Conservation (phyloP, 805 yeast genomes). For the Ogataea nonfermentans region DNA sequence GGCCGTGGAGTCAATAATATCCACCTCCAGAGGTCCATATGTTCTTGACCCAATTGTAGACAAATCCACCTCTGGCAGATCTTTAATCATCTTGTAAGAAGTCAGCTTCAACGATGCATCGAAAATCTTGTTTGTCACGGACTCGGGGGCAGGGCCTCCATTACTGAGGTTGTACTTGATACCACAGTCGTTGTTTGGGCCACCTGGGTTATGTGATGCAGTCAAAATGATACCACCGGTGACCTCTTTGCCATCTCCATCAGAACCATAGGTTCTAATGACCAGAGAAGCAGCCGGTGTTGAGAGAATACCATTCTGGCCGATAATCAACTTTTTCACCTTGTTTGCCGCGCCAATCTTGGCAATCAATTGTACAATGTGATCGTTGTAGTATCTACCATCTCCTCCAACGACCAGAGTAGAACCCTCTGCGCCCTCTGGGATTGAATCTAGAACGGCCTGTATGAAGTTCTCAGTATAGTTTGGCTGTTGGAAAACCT, state of each 20-base stretch:
- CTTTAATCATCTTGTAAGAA: constrained; percentile 55
- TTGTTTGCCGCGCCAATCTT: constrained; percentile 90
- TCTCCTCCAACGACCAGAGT: constrained; percentile 94
- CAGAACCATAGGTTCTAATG: constrained; percentile 58
- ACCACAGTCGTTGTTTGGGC: constrained; percentile 88
- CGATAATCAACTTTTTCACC: constrained; percentile 78
- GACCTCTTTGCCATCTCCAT: constrained; percentile 42
- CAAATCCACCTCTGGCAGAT: constrained; percentile 66
- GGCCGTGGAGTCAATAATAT: constrained; percentile 76
- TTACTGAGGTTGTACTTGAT: constrained; percentile 92
- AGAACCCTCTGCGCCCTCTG: constrained; percentile 77
- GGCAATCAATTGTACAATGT: constrained; percentile 77
- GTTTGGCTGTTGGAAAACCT: constrained; percentile 70
- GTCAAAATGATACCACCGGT: constrained; percentile 97
- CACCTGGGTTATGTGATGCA: constrained; percentile 98
- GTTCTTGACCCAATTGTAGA: constrained; percentile 47
- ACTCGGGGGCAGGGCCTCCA: constrained; percentile 98
- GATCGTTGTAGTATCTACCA: constrained; percentile 87
- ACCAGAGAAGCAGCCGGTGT: constrained; percentile 97
- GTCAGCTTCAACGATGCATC: constrained; percentile 60
- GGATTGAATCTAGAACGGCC: constrained; percentile 79
- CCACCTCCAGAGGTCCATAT: constrained; percentile 66
- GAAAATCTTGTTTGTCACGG: constrained; percentile 84
- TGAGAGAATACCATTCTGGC: constrained; percentile 83
- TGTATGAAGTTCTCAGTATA: constrained; percentile 95